These are phyloP conservation scores for Fusarium lyarnte DNA, from an alignment of 2,329 filamentous ascomycete genomes.

Conservation along the genomic window DNA sequence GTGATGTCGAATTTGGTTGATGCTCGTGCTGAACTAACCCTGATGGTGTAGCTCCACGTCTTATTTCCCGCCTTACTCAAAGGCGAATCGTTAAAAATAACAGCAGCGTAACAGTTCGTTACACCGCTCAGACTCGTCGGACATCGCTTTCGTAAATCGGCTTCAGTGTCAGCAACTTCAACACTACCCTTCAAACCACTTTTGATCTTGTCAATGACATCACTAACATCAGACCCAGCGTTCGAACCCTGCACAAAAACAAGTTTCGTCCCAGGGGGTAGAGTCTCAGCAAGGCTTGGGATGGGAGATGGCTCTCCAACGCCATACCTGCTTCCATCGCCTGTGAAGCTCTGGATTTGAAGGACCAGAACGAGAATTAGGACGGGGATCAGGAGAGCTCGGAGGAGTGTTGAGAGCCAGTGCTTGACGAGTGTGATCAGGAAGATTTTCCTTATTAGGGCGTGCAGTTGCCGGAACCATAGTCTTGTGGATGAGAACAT, in stretches of 20 bases:
- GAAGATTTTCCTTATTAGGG: slow-evolving; percentile 7
- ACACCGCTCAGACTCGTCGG: background rate
- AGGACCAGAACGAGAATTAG: slow-evolving; percentile 5
- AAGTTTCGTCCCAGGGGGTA: background rate
- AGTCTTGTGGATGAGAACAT: slow-evolving; percentile 1
- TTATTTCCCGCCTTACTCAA: background rate
- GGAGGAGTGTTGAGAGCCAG: slow-evolving; percentile 6
- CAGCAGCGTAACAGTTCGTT: background rate
- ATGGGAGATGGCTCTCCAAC: slow-evolving; percentile 1
- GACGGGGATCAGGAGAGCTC: background rate
- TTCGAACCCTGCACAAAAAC: background rate
- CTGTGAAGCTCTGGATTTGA: slow-evolving; percentile 8
- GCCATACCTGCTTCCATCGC: slow-evolving; percentile 8
- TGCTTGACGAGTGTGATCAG: background rate
- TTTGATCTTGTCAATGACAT: background rate
- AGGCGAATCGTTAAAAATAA: slow-evolving; percentile 7
- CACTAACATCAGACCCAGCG: background rate
- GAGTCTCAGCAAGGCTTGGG: background rate
- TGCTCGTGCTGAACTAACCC: background rate
- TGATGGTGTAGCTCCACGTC: background rate
- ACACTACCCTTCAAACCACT: background rate
- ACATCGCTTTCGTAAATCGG: background rate
- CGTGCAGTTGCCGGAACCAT: slow-evolving; percentile 1
- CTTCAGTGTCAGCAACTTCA: background rate
- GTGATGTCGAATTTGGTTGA: background rate